phyloP scores from a whole-genome alignment of 139 green algal species.

The Mychonastes homosphaera region DNA sequence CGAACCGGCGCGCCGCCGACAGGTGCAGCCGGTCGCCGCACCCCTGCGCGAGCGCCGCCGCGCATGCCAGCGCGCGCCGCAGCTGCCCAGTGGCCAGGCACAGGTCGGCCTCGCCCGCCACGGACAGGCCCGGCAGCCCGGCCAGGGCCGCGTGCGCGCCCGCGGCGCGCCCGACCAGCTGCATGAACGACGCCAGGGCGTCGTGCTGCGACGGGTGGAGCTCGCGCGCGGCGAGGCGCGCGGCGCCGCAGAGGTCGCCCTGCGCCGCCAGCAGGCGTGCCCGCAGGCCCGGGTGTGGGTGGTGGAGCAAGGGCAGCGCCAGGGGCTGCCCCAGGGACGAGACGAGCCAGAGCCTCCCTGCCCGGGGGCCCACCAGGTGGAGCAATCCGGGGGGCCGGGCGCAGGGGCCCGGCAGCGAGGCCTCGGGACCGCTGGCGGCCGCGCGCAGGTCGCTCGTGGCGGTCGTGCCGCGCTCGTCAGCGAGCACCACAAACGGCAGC shows the following conservation, averaged over 20 bases:
- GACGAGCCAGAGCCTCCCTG: constrained; percentile 35
- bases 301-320: constrained; percentile 25
- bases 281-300: constrained; percentile 8
- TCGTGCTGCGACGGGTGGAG: constrained; percentile 23
- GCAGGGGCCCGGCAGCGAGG: constrained; percentile 7
- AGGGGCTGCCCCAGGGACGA: constrained; percentile 28
- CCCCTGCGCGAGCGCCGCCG: constrained; percentile 14
- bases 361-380: constrained; percentile 28
- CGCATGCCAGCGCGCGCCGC: constrained; percentile 14
- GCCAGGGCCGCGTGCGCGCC: constrained; percentile 18
- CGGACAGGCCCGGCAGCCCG: constrained; percentile 22
- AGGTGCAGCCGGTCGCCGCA: neutral
- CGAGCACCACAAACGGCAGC: constrained; percentile 16
- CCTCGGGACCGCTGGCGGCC: constrained; percentile 7
- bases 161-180: constrained; percentile 11
- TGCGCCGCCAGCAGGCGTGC: constrained; percentile 20
- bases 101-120: constrained; percentile 21
- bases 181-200: constrained; percentile 23
- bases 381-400: constrained; percentile 21
- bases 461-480: constrained; percentile 4
- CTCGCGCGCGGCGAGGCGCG: constrained; percentile 12
- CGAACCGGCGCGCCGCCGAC: too few species aligned
- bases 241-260: constrained; percentile 28
- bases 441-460: constrained; percentile 2
- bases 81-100: constrained; percentile 21